These are phyloP conservation scores for Cryptococcus depauperatus DNA, from an alignment of 1,284 basidiomycete genomes.

Conservation along the genomic window DNA sequence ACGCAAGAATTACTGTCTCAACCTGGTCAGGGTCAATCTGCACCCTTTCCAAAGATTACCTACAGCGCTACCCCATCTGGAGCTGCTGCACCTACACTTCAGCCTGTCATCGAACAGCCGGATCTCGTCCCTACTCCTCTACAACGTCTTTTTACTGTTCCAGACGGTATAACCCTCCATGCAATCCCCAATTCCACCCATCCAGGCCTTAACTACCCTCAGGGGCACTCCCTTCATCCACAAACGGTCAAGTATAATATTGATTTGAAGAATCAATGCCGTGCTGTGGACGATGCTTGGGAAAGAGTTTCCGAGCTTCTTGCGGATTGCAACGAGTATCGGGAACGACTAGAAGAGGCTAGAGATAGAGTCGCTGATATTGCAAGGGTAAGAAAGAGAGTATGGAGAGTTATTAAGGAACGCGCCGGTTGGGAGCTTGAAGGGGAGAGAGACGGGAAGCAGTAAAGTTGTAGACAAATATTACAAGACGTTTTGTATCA, in stretches of 20 bases:
- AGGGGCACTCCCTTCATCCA: conserved; percentile 27
- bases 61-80: conserved; percentile 24
- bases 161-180: conserved; percentile 37
- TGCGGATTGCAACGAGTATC: conserved; percentile 49
- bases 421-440: conserved; percentile 37
- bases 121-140: conserved; percentile 31
- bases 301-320: conserved; percentile 46
- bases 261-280: conserved; percentile 36
- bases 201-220: conserved; percentile 20
- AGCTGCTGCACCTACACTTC: conserved; percentile 10
- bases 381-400: conserved; percentile 44
- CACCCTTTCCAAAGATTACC: conserved; percentile 22
- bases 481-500: neutral
- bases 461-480: conserved; percentile 1
- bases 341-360: conserved; percentile 49
- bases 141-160: conserved; percentile 41
- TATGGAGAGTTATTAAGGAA: conserved; percentile 47
- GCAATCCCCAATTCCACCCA: conserved; percentile 30
- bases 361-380: conserved; percentile 47
- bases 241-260: conserved; percentile 37
- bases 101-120: conserved; percentile 1
- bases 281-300: conserved; percentile 42
- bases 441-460: conserved; percentile 1
- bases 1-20: conserved; percentile 32
- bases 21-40: neutral